Base-by-base conservation (phyloP, 2,329 filamentous ascomycete genomes). In the Massarina eburnea region DNA sequence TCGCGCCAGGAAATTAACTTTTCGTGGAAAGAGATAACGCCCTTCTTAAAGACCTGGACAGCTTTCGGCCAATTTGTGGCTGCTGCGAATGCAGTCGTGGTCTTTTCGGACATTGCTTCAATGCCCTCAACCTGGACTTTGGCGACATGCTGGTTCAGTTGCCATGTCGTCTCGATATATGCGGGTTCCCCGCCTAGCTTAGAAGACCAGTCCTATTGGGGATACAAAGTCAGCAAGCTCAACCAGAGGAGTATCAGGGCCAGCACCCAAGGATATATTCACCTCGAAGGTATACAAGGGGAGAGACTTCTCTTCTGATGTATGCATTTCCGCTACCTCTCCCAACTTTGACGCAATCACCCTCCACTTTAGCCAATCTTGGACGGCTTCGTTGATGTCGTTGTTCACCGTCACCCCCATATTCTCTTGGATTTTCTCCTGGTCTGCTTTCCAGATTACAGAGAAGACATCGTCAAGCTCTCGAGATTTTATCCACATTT, bases 121-220 rank as follows among this genome's bases (percentile, higher is more conserved):
- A 35, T 33, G 20, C 20, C 21, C n/a, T 34, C 32, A 8, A 8
- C 15, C n/a, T 19, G 18, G 15, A 35, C 15, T 18, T 35, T 10
- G 21, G 5, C 17, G 14, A 18, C 18, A 5, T 8, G n/a, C n/a
- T 24, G 17, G 6, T 18, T 39, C 2, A 44, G 12, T 24, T 19
- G 6, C 5, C 14, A 30, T 15, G 38, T 24, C 6, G 30, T 4
- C 7, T 34, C 22, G 2, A 37, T 20, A 14, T 29, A 36, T n/a
- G 36, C 5, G 6, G 27, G 8, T 4, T 9, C 26, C 4, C 30
- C 40, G 10, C 43, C 43, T 9, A 49, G 19, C 26, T 38, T 49
- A 9, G 29, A 9, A 12, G 15, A n/a, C 47, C 47, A 49, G 30
- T 43, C 19, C n/a, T n/a, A n/a, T n/a, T n/a, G n/a, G n/a, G n/a